Conservation (phyloP, 2,329 filamentous ascomycete species). For the Diaporthe eres region DNA sequence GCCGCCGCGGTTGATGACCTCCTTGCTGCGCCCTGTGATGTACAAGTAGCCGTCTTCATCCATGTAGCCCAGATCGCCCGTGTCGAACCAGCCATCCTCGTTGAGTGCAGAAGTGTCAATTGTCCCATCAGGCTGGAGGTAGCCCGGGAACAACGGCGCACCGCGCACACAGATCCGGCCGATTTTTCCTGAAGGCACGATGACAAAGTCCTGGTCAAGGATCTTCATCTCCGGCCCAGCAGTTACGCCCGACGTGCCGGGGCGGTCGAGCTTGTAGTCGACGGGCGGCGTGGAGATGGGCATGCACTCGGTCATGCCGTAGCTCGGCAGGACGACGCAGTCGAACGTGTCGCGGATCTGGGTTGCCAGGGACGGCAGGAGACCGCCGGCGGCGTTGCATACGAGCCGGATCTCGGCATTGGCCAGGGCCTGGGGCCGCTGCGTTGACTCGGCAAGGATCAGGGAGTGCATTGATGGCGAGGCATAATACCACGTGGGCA, state of each 20-base stretch:
- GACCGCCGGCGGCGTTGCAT: conserved; percentile 86
- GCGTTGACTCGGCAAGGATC: conserved; percentile 80
- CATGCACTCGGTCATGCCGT: conserved; percentile 92
- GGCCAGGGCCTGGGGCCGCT: conserved; percentile 70
- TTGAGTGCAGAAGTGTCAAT: conserved; percentile 84
- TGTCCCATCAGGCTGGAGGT: conserved; percentile 80
- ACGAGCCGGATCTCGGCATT: conserved; percentile 80
- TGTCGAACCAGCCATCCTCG: conserved; percentile 85
- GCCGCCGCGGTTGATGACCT: conserved; percentile 91
- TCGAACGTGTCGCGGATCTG: conserved; percentile 82
- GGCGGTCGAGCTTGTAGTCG: conserved; percentile 71
- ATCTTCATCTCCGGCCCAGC: conserved; percentile 88
- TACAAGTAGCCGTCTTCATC: conserved; percentile 86
- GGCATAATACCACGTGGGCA: conserved; percentile 92
- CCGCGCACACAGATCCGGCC: conserved; percentile 88
- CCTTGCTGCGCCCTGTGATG: conserved; percentile 94
- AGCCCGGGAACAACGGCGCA: conserved; percentile 87
- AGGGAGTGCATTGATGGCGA: conserved; percentile 96
- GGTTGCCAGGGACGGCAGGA: conserved; percentile 85
- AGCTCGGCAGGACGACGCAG: conserved; percentile 88
- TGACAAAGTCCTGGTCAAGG: conserved; percentile 77
- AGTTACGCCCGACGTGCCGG: conserved; percentile 85
- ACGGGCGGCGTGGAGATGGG: conserved; percentile 86
- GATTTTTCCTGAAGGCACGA: conserved; percentile 77
- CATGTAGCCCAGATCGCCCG: conserved; percentile 86